These are phyloP conservation scores for Prunus yedoensis DNA, from an alignment of 331 rosid species.

Conservation along the genomic window DNA sequence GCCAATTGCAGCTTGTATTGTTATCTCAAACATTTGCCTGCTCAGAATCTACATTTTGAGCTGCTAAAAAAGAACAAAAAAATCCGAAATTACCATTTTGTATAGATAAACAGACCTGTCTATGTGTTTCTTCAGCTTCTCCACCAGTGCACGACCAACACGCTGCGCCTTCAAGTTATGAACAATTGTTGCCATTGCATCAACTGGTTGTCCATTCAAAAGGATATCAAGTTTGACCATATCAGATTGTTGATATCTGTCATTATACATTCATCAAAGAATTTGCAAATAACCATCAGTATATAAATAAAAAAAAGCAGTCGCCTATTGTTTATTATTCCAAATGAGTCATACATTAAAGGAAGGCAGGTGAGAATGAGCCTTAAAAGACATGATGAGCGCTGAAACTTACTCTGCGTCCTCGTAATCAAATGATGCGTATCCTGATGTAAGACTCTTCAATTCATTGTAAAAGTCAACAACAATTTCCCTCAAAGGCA, in stretches of 20 bases:
- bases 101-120: slow-evolving; percentile 58
- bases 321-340: not conserved
- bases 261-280: slow-evolving; percentile 20
- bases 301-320: not conserved
- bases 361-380: slow-evolving; percentile 4
- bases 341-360: not conserved
- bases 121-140: slow-evolving; percentile 79
- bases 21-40: slow-evolving; percentile 98
- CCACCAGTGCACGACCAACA: slow-evolving; percentile 90
- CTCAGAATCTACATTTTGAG: slow-evolving; percentile 25
- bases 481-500: slow-evolving; percentile 92
- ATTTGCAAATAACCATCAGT: slow-evolving; percentile 7
- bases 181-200: slow-evolving; percentile 96
- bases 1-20: slow-evolving; percentile 90
- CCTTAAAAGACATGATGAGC: not conserved
- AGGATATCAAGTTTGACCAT: slow-evolving; percentile 91
- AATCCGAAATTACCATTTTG: not conserved
- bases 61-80: slow-evolving; percentile 6
- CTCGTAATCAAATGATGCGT: slow-evolving; percentile 95
- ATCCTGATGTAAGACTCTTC: slow-evolving; percentile 96
- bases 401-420: slow-evolving; percentile 73
- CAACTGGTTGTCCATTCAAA: slow-evolving; percentile 90
- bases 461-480: slow-evolving; percentile 92
- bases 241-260: slow-evolving; percentile 89
- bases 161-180: slow-evolving; percentile 86